phyloP scores from a whole-genome alignment of 306 rosid genomes.

The Vigna angularis region DNA sequence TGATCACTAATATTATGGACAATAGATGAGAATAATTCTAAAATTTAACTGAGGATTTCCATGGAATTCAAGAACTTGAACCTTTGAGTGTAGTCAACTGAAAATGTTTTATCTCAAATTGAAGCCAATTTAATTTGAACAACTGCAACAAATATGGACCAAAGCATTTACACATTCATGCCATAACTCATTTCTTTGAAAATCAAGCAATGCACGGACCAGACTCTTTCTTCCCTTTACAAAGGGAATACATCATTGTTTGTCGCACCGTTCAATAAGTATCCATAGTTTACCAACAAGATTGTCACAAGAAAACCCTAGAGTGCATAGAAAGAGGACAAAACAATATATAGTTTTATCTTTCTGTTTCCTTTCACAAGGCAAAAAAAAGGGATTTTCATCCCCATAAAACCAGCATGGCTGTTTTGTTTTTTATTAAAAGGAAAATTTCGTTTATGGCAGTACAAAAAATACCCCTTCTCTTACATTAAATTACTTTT shows the following conservation, averaged over 20 bases:
- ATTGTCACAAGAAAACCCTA: slow-evolving; percentile 39
- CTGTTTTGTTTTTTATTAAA: neutral
- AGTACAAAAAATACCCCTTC: neutral
- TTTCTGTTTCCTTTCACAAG: neutral
- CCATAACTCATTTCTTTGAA: slow-evolving; percentile 5
- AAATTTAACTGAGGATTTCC: neutral
- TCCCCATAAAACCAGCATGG: neutral
- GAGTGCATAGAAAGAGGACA: slow-evolving; percentile 11
- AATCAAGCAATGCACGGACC: neutral
- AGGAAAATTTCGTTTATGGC: neutral
- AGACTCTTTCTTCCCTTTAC: neutral
- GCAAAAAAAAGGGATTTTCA: neutral
- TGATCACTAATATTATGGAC: neutral
- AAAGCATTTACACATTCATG: slow-evolving; percentile 3
- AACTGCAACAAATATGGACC: neutral
- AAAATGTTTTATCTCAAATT: neutral
- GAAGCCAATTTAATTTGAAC: slow-evolving; percentile 14
- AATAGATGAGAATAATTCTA: neutral
- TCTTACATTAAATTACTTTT: neutral
- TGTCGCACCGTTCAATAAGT: too few relatives aligned
- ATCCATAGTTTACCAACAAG: slow-evolving; percentile 7
- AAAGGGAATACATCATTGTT: neutral
- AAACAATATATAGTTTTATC: neutral
- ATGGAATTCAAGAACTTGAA: neutral
- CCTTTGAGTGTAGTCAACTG: neutral